Base-by-base conservation (phyloP, 169 alveolate species). In the Cryptosporidium tyzzeri region DNA sequence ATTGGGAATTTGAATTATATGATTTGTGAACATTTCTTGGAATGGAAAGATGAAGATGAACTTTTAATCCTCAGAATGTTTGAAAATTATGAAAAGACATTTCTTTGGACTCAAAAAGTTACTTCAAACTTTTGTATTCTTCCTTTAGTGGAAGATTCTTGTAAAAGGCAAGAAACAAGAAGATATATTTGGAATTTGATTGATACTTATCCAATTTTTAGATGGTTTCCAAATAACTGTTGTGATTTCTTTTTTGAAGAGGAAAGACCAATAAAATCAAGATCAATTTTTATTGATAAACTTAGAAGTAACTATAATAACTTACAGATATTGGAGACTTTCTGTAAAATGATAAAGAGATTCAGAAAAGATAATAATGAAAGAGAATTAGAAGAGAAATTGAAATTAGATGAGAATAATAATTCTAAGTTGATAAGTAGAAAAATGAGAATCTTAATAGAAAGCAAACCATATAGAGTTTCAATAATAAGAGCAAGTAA, bases 31-130 rank as follows among this genome's bases (percentile, higher is more conserved):
- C 37, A 80, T 33, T 44, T 80, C n/a, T 39, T 80, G 31, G 89
- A 80, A 23, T 80, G 89, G 89, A 41, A 44, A 18, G 89, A 80
- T 18, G 89, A 80, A 21, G 89, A 80, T 41, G 74, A 23, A n/a
- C 75, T 62, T 26, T n/a, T 65, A 16, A 80, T 80, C 3, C 21
- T 35, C 14, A 80, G 48, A 21, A 23, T 80, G 53, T 65, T 80
- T 44, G 73, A 62, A 29, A 62, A 65, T 14, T 21, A 37, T 23
- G 55, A 39, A 1, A 33, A 21, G 7, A 31, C 86, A 0, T 10
- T 37, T 31, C 29, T 55, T 16, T 55, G 70, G 86, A 26, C 33
- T 35, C 71, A 73, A 58, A 59, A 35, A n/a, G 70, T 59, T 0
- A 16, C 58, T n/a, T 73, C 86, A 3, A 55, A 37, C 68, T 37